Conservation (phyloP, 1,284 basidiomycete genomes). For the Fomitopsis schrenkii region DNA sequence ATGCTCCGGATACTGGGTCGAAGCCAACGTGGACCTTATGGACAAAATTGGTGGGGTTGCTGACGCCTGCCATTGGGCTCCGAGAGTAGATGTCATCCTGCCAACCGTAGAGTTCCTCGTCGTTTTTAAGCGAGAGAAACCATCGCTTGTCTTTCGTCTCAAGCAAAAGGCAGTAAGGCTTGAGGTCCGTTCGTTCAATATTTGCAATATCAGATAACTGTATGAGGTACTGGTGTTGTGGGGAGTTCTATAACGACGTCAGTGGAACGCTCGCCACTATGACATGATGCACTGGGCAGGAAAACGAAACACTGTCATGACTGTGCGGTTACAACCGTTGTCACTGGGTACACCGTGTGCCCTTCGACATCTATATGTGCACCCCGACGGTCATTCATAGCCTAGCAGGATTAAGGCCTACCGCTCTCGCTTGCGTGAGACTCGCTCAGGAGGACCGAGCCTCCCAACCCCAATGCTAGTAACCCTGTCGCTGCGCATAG, state of each 20-base stretch:
- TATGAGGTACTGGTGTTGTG: constrained; percentile 66
- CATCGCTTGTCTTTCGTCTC: constrained; percentile 82
- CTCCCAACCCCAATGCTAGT: too few relatives aligned
- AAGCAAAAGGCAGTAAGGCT: constrained; percentile 86
- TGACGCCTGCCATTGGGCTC: constrained; percentile 90
- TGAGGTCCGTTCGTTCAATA: constrained; percentile 88
- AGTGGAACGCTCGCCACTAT: background rate
- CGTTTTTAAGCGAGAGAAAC: constrained; percentile 82
- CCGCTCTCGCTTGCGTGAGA: too few relatives aligned
- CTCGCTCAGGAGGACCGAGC: too few relatives aligned
- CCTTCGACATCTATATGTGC: too few relatives aligned
- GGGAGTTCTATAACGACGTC: constrained; percentile 26
- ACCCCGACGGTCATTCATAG: too few relatives aligned
- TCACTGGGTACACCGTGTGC: too few relatives aligned
- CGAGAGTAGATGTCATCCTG: constrained; percentile 94
- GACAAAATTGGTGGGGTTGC: constrained; percentile 94
- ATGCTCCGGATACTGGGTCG: constrained; percentile 90
- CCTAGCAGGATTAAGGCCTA: too few relatives aligned
- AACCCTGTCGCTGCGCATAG: too few relatives aligned
- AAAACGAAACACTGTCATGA: too few relatives aligned
- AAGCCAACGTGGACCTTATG: constrained; percentile 99
- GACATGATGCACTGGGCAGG: too few relatives aligned
- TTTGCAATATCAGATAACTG: constrained; percentile 78
- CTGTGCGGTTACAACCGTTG: too few relatives aligned
- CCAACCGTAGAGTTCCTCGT: constrained; percentile 96